These are phyloP conservation scores for Rhizomucor pusillus DNA, from an alignment of 371 early-diverging fungal species.

Conservation along the genomic window DNA sequence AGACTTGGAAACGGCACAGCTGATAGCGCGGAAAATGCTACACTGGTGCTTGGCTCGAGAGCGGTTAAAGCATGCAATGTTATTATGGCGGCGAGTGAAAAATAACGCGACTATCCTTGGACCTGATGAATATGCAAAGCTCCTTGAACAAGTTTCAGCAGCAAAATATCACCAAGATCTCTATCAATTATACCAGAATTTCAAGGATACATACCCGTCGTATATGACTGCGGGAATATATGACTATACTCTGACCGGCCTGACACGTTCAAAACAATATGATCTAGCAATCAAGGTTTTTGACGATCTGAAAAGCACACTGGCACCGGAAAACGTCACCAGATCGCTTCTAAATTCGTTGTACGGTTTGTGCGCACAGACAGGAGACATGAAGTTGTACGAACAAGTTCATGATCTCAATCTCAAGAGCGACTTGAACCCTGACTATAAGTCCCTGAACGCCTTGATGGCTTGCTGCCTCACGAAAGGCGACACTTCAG, in stretches of 20 bases:
- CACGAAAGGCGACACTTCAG: slow-evolving; percentile 10
- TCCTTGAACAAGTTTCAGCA: slow-evolving; percentile 6
- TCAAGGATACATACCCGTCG: slow-evolving; percentile 25
- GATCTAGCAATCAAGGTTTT: slow-evolving; percentile 9
- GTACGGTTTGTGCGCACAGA: slow-evolving; percentile 30
- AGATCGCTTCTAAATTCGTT: slow-evolving; percentile 10
- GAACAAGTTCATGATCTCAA: slow-evolving; percentile 15
- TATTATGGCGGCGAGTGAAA: slow-evolving; percentile 14
- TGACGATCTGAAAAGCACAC: slow-evolving; percentile 8
- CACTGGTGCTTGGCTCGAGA: slow-evolving; percentile 15
- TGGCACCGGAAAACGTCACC: slow-evolving; percentile 9
- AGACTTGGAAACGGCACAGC: slow-evolving; percentile 14
- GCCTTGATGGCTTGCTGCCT: slow-evolving; percentile 36
- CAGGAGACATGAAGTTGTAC: slow-evolving; percentile 25
- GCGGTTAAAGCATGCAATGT: slow-evolving; percentile 20
- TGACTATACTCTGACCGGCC: slow-evolving; percentile 16
- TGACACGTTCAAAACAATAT: slow-evolving; percentile 16
- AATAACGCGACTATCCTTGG: background rate
- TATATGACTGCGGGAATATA: slow-evolving; percentile 13
- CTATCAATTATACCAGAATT: slow-evolving; percentile 24
- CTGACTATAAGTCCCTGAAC: slow-evolving; percentile 25
- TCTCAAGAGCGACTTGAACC: slow-evolving; percentile 6
- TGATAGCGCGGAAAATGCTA: slow-evolving; percentile 16
- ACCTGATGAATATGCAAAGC: background rate
- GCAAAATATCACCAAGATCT: slow-evolving; percentile 24